phyloP scores from a whole-genome alignment of 2,329 filamentous ascomycete species.

The Sordariomycetes sp. region DNA sequence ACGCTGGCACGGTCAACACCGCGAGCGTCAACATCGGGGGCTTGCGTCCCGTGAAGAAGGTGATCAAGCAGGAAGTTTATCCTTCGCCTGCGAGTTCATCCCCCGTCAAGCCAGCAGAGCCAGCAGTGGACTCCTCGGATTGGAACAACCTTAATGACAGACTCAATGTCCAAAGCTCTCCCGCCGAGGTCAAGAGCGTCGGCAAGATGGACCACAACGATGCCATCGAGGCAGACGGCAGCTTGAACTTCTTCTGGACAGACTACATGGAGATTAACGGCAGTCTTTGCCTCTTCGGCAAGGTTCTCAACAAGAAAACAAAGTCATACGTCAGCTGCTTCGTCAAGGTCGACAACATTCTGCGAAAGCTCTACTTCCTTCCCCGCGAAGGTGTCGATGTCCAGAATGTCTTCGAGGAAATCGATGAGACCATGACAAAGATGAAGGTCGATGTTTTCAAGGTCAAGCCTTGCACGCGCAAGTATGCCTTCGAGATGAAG shows the following conservation, averaged over 20 bases:
- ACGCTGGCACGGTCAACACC: conserved; percentile 59
- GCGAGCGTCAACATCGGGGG: conserved; percentile 79
- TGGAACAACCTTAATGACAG: conserved; percentile 85
- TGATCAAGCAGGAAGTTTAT: conserved; percentile 57
- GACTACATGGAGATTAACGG: conserved; percentile 93
- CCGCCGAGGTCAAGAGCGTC: conserved; percentile 50
- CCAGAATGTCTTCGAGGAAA: conserved; percentile 82
- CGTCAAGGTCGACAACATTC: conserved; percentile 88
- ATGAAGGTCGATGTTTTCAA: conserved; percentile 85
- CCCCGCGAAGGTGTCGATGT: conserved; percentile 82
- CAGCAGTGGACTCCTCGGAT: conserved; percentile 65
- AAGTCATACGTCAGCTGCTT: conserved; percentile 82
- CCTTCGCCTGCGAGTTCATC: conserved; percentile 71
- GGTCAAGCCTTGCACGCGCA: conserved; percentile 80
- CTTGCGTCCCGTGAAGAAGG: conserved; percentile 61
- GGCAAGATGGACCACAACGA: conserved; percentile 79
- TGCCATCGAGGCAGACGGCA: conserved; percentile 89
- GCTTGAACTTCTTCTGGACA: conserved; percentile 90
- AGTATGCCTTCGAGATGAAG: conserved; percentile 90
- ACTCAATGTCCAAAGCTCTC: conserved; percentile 72
- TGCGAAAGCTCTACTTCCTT: conserved; percentile 87
- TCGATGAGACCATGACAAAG: conserved; percentile 79
- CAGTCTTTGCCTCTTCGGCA: conserved; percentile 88
- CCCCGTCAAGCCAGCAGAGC: conserved; percentile 50
- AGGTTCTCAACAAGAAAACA: conserved; percentile 82